Evolutionary conservation across 2,329 filamentous ascomycete genomes (phyloP).

Genomic region (Teratosphaeria destructans): DNA sequence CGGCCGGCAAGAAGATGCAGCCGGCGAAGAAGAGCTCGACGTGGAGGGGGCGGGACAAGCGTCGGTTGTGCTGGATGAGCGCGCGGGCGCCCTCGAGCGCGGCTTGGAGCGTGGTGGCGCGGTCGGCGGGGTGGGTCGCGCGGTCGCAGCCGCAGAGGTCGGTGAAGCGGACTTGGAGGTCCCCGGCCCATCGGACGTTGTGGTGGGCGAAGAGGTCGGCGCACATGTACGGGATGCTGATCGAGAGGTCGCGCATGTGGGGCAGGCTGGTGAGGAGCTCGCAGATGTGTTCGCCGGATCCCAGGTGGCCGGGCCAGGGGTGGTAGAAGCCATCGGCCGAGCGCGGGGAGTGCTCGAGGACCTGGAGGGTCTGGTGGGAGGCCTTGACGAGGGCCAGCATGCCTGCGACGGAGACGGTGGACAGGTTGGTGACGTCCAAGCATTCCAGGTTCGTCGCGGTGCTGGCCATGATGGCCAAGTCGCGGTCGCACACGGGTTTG

Average conservation of each 20-base stretch:
- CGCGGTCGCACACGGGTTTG: slow-evolving; percentile 41
- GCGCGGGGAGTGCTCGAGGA: slow-evolving; percentile 44
- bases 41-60: slow-evolving; percentile 29
- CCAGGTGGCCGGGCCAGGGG: slow-evolving; percentile 36
- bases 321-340: slow-evolving; percentile 43
- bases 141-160: slow-evolving; percentile 35
- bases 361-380: slow-evolving; percentile 37
- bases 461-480: slow-evolving; percentile 40
- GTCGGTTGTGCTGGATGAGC: slow-evolving; percentile 30
- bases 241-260: slow-evolving; percentile 37
- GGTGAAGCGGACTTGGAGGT: slow-evolving; percentile 40
- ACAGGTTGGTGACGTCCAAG: slow-evolving; percentile 44
- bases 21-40: slow-evolving; percentile 43
- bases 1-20: slow-evolving; percentile 41
- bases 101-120: slow-evolving; percentile 27
- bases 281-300: slow-evolving; percentile 37
- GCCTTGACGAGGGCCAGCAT: slow-evolving; percentile 43
- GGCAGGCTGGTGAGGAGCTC: slow-evolving; percentile 37
- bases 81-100: slow-evolving; percentile 32
- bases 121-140: slow-evolving; percentile 22
- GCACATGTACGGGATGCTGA: slow-evolving; percentile 40
- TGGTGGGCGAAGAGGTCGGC: slow-evolving; percentile 34
- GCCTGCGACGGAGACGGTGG: slow-evolving; percentile 42
- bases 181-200: slow-evolving; percentile 35
- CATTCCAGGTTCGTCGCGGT: slow-evolving; percentile 43